Percentiles rank a stretch among this genome's conserved stretches.
phyloP scores from a whole-genome alignment of 371 early-diverging fungal genomes.

The Dinochytrium kinnereticum region DNA sequence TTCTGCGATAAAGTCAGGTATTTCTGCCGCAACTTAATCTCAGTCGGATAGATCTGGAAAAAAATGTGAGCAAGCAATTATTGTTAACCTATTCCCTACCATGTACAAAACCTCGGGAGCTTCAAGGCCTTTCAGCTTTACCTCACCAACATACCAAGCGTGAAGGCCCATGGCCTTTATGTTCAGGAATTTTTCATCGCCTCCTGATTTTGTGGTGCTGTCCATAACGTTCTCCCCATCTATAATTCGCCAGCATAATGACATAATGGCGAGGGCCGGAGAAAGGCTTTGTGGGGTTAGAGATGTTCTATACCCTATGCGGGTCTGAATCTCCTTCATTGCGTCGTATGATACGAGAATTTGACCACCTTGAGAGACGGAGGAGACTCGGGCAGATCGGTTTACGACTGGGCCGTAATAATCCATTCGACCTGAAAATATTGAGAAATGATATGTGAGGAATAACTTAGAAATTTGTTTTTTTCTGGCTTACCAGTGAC shows the following conservation, averaged over 20 bases:
- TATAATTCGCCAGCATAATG: slow-evolving; percentile 19
- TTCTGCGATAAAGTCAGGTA: not conserved
- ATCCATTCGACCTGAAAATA: slow-evolving; percentile 80
- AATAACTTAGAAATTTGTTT: slow-evolving; percentile 5
- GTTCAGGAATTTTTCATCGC: slow-evolving; percentile 59
- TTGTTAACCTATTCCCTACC: slow-evolving; percentile 40
- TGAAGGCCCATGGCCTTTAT: slow-evolving; percentile 75
- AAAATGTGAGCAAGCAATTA: not conserved
- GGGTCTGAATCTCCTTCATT: slow-evolving; percentile 36
- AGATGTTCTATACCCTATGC: slow-evolving; percentile 15
- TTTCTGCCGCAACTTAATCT: slow-evolving; percentile 15
- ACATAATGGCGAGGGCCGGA: slow-evolving; percentile 14
- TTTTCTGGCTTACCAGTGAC: slow-evolving; percentile 6
- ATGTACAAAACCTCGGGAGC: slow-evolving; percentile 84
- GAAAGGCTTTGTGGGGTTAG: not conserved
- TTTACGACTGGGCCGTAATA: slow-evolving; percentile 96
- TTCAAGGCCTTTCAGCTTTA: slow-evolving; percentile 86
- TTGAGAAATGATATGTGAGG: not conserved
- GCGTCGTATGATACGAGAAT: slow-evolving; percentile 54
- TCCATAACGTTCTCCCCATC: slow-evolving; percentile 26
- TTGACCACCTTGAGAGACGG: slow-evolving; percentile 92
- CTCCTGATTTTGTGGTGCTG: not conserved
- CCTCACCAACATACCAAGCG: slow-evolving; percentile 78
- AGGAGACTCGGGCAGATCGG: slow-evolving; percentile 84
- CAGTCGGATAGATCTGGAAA: slow-evolving; percentile 13